A percentile compares a stretch with the other conserved stretches of the same genome.
Evolutionary conservation across 2,329 filamentous ascomycete species (phyloP).

Genomic region (Leptographium lundbergii): DNA sequence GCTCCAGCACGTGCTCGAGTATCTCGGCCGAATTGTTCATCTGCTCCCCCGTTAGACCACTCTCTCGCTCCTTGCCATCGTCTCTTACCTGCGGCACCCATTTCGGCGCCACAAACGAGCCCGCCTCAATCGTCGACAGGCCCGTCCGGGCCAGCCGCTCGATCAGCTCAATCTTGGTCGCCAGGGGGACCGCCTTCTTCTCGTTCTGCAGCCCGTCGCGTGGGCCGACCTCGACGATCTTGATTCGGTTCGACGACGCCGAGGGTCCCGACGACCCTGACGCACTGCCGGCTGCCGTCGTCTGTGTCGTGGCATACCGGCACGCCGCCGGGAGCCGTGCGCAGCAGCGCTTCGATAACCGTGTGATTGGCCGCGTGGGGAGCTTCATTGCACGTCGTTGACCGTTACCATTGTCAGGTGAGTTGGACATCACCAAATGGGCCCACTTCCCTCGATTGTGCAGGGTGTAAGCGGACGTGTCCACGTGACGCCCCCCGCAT

Average conservation of each 20-base stretch:
- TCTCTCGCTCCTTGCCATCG: not conserved
- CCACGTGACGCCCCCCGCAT: not conserved
- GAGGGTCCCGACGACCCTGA: not conserved
- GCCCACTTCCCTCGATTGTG: not conserved
- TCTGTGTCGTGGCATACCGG: conserved; percentile 3
- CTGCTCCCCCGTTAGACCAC: conserved; percentile 23
- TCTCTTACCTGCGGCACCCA: conserved; percentile 56
- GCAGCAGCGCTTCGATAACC: conserved; percentile 1
- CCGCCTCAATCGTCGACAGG: conserved; percentile 62
- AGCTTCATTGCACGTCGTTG: conserved; percentile 10
- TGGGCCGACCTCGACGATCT: conserved; percentile 70
- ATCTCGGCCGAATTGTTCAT: conserved; percentile 72
- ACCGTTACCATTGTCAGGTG: not conserved
- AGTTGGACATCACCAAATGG: not conserved
- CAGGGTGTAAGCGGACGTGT: not conserved
- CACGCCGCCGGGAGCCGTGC: not conserved
- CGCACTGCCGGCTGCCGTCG: not conserved
- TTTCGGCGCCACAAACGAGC: conserved; percentile 72
- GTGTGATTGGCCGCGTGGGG: conserved; percentile 15
- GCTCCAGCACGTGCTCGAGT: conserved; percentile 52
- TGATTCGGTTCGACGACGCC: conserved; percentile 7
- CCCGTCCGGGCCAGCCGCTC: conserved; percentile 56
- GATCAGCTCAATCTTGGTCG: conserved; percentile 67
- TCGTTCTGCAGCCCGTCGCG: conserved; percentile 84
- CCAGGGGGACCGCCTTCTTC: conserved; percentile 54